Conservation (phyloP, 1,284 basidiomycete genomes). For the Laetiporus sulphureus region DNA sequence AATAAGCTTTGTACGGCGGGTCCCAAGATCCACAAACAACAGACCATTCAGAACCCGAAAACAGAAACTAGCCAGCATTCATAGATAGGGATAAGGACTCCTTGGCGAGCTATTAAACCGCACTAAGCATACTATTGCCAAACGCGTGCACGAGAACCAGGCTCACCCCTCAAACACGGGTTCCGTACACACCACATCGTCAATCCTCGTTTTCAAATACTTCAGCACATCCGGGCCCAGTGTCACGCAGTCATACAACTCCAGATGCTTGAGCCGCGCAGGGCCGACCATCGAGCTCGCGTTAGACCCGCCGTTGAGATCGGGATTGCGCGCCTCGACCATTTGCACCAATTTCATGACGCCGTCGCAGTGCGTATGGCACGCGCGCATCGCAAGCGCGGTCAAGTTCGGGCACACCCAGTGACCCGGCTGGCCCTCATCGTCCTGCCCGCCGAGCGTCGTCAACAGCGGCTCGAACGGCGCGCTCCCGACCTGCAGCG, state of each 20-base stretch:
- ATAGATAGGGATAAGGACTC: conserved; percentile 1
- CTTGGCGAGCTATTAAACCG: not conserved
- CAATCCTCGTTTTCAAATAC: conserved; percentile 55
- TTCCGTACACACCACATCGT: conserved; percentile 54
- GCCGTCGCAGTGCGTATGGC: conserved; percentile 52
- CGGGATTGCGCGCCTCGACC: conserved; percentile 62
- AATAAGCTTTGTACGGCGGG: not conserved
- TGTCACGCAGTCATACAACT: conserved; percentile 56
- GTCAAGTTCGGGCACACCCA: conserved; percentile 59
- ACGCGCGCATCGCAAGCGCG: conserved; percentile 49
- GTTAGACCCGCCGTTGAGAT: conserved; percentile 19
- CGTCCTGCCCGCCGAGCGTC: conserved; percentile 50
- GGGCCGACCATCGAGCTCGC: conserved; percentile 29
- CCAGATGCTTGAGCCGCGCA: conserved; percentile 43
- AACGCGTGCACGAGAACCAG: not conserved
- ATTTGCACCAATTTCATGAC: conserved; percentile 59
- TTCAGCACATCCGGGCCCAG: conserved; percentile 57
- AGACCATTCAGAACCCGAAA: too few species aligned
- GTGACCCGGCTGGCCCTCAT: conserved; percentile 38
- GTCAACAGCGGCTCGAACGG: conserved; percentile 53
- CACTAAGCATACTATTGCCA: too few species aligned
- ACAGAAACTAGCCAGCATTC: too few species aligned
- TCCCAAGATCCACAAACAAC: too few species aligned
- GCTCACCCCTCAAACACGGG: conserved; percentile 32
- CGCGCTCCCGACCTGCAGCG: conserved; percentile 54